Evolutionary conservation across 441 rosid species (phyloP).

Genomic region (Populus trichocarpa): DNA sequence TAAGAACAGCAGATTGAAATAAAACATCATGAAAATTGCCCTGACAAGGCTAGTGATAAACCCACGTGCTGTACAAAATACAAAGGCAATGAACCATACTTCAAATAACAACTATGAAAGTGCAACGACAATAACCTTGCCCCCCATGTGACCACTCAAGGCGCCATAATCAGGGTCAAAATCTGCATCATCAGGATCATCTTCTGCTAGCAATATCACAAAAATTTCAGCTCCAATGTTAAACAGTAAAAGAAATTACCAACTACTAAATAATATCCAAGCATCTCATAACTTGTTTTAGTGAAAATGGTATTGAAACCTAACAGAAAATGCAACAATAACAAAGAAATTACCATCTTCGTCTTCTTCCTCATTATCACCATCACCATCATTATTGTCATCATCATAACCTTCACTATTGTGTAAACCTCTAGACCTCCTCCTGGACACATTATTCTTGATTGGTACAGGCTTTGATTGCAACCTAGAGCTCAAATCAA

Average conservation of each 20-base stretch:
- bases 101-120: neutral
- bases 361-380: conserved; percentile 75
- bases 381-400: conserved; percentile 51
- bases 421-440: conserved; percentile 48
- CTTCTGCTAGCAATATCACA: conserved; percentile 54
- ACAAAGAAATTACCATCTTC: conserved; percentile 66
- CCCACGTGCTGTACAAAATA: neutral
- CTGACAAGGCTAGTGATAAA: neutral
- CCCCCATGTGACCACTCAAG: conserved; percentile 33
- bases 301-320: neutral
- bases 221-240: conserved; percentile 19
- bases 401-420: conserved; percentile 34
- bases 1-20: too few relatives aligned
- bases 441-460: conserved; percentile 46
- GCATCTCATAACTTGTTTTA: neutral
- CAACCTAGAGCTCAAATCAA: conserved; percentile 49
- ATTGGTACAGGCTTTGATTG: conserved; percentile 41
- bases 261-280: neutral
- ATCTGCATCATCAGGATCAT: conserved; percentile 97
- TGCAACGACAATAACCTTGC: conserved; percentile 46
- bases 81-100: neutral
- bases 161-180: conserved; percentile 76
- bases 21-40: too few relatives aligned
- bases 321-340: conserved; percentile 15
- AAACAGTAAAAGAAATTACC: conserved; percentile 16